Base-by-base conservation (phyloP, 1,139 yeast genomes). In the Yamadazyma songkhlaensis region DNA sequence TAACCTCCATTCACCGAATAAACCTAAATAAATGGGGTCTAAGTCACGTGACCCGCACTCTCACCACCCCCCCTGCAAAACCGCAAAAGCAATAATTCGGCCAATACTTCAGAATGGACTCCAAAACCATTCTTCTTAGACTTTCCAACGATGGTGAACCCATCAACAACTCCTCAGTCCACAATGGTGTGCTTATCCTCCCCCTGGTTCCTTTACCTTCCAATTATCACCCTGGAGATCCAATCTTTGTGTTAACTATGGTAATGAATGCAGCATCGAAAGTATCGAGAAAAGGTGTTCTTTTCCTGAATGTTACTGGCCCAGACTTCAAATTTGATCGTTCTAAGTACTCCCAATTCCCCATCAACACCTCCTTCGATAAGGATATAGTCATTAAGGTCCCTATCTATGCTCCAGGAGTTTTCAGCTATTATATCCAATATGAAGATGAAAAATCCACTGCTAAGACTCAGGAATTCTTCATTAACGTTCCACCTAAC, bases 401-500 rank as follows among this genome's bases (percentile, higher is more conserved):
- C 35, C 70, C 76, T 8, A 75, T 92, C 41, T 77, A 61, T 51
- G 62, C 57, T n/a, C 88, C 97, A 2, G 98, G 97, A 7, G 74
- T 95, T 3, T 92, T 74, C 59, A 74, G 84, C 44, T 90, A 76
- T 56, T 84, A 77, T 52, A 62, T 81, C 13, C 65, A 78, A 14
- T 81, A 77, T 51, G 60, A 66, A 26, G 54, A 56, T 12, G 62
- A 62, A 24, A 56, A 55, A 13, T 37, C 57, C 43, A 47, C 59
- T 48, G 40, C 61, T 39, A 24, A 41, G 14, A 80, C 94, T 2
- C 64, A 78, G 22, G 72, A 76, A 50, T 79, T 67, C 59, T 84
- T 87, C 61, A 86, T 90, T 59, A 83, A 79, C 29, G 96, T 85
- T 6, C 89, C 92, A 2, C 95, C 97, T 4, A 78, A 81, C 20